Base-by-base conservation (phyloP, 148 eudicot genomes). In the Salicornia ramosissima region DNA sequence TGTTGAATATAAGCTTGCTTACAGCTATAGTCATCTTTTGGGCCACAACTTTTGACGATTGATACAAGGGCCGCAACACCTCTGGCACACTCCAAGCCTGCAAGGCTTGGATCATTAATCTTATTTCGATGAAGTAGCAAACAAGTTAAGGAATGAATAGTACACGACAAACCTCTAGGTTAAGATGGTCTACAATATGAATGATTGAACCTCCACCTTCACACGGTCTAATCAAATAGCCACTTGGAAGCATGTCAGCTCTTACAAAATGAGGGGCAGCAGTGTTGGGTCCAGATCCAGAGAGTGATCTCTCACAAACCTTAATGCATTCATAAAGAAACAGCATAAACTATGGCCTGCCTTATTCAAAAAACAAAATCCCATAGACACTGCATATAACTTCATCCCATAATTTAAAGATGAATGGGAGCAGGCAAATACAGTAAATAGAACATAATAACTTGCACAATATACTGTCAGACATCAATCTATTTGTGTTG, bases 51-150 rank as follows among this genome's bases (percentile, higher is more conserved):
- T 90, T 88, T 71, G 98, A 86, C 43, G 98, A 93, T 84, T 90
- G 92, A 65, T 93, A 93, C 66, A 93, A 85, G 43, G 98, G 96
- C 39, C 96, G 85, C 60, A 93, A 72, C 69, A 93, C 95, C 89
- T 93, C 98, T 15, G 98, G 98, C 31, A 90, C 98, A 78, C 90
- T 90, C 92, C 96, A 88, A 28, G 95, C 98, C 98, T 93, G 72
- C 47, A 77, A 61, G 61, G 64, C 28, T 24, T 4, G 33, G n/a
- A 53, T 7, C 31, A 33, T 16, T 74, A 47, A 75, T 72, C 49
- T 30, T 66, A 26, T 1, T 29, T 0, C n/a, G 40, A 29, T 56
- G 13, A 19, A 74, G 34, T 9, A 64, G 11, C 19, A 64, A 21
- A 71, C 2, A 53, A 1, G 16, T 22, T 22, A 34, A 46, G 14